Percentiles rank a stretch among this genome's conserved stretches.
phyloP scores from a whole-genome alignment of 208 protist genomes.

The Crithidia acanthocephali region DNA sequence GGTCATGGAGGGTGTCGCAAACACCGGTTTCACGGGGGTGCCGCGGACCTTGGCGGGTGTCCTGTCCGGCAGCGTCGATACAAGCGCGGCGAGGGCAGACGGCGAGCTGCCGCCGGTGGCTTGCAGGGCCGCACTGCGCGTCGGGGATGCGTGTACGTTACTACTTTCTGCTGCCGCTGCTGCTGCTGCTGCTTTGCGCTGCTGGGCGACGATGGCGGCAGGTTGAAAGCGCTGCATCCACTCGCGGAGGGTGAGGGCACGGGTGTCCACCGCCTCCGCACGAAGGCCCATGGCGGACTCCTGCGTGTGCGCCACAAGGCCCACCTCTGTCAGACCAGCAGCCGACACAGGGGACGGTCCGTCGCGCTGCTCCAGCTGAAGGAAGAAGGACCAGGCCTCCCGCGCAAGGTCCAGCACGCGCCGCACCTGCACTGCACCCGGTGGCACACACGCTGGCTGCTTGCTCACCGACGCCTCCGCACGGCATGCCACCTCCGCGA shows the following conservation, averaged over 20 bases:
- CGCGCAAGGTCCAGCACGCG: conserved; percentile 14
- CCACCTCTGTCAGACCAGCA: neutral
- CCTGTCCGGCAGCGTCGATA: neutral
- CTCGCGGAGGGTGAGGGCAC: conserved; percentile 14
- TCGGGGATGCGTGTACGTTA: neutral
- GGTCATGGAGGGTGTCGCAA: neutral
- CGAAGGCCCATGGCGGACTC: conserved; percentile 13
- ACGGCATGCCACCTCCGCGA: conserved; percentile 4
- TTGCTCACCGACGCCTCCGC: neutral
- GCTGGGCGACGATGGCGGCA: conserved; percentile 16
- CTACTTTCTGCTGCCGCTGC: neutral
- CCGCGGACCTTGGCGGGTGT: conserved; percentile 3
- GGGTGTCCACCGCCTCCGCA: conserved; percentile 21
- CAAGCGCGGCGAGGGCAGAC: neutral
- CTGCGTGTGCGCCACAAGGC: conserved; percentile 15
- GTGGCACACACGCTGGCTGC: neutral
- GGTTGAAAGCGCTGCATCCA: conserved; percentile 34
- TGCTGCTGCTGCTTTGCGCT: conserved; percentile 10
- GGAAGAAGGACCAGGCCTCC: conserved; percentile 16
- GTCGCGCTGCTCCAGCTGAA: neutral
- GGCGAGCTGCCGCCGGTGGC: conserved; percentile 2
- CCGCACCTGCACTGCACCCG: conserved; percentile 12
- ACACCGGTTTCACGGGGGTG: conserved; percentile 1
- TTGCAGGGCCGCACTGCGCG: neutral
- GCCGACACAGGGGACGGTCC: neutral